These are phyloP conservation scores for Euphrasia arctica DNA, from an alignment of 305 asterid species.

Conservation along the genomic window DNA sequence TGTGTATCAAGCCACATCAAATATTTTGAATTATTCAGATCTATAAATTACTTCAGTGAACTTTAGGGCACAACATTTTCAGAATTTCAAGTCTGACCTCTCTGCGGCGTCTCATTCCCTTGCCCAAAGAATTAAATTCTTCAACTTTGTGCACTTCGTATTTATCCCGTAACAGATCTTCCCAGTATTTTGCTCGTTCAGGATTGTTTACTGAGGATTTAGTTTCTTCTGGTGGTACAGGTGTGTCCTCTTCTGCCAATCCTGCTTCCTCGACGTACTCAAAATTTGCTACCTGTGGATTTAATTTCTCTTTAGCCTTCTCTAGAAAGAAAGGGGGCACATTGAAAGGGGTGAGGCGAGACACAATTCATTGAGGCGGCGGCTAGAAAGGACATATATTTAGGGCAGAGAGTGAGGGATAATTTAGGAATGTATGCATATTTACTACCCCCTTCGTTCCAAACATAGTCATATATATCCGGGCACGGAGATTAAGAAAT, in stretches of 20 bases:
- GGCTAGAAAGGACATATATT: background rate
- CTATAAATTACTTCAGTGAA: constrained; percentile 20
- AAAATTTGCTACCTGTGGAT: constrained; percentile 87
- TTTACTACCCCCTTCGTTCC: background rate
- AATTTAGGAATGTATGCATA: background rate
- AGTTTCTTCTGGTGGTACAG: constrained; percentile 48
- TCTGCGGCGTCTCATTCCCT: constrained; percentile 94
- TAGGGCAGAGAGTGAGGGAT: background rate
- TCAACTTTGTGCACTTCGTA: constrained; percentile 82
- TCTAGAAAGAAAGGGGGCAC: constrained; percentile 14
- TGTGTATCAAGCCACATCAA: background rate
- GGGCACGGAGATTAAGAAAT: too few species aligned
- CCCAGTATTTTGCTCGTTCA: constrained; percentile 80
- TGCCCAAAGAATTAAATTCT: constrained; percentile 89
- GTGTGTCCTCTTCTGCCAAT: constrained; percentile 71
- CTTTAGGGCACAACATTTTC: background rate
- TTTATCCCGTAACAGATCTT: constrained; percentile 80
- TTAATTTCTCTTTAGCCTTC: constrained; percentile 30
- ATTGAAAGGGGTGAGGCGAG: constrained; percentile 16
- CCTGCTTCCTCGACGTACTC: constrained; percentile 79
- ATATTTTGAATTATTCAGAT: constrained; percentile 1
- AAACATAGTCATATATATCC: background rate
- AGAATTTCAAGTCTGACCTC: constrained; percentile 45
- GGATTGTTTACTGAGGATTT: constrained; percentile 62
- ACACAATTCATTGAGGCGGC: background rate